Evolutionary conservation across 2,329 filamentous ascomycete genomes (phyloP), one percentile per base, ranked within the genome.

Genomic region (Colletotrichum chlorophyti): DNA sequence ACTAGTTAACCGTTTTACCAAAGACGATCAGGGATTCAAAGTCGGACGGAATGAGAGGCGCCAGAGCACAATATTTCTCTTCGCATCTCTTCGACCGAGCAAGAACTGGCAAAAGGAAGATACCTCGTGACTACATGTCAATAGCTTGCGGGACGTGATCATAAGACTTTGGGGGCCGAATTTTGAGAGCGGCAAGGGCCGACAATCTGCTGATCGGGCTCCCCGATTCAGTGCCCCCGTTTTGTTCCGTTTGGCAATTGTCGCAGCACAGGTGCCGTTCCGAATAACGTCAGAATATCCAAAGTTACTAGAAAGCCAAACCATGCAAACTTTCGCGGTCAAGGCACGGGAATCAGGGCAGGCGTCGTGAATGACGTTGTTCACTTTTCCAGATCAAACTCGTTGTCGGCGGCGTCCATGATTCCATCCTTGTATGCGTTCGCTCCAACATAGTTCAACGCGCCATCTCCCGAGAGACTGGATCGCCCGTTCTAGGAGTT

Each of bases 331-430:
- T n/a, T n/a, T n/a, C n/a, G n/a, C n/a, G n/a, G n/a, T n/a, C n/a
- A n/a, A n/a, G n/a, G n/a, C n/a, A n/a, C n/a, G n/a, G n/a, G n/a
- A n/a, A n/a, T n/a, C n/a, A n/a, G n/a, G n/a, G 11, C 10, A 12
- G 9, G 3, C 1, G 0, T 11, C 6, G 4, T 5, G n/a, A n/a
- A 35, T 58, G 38, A 37, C 26, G 26, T 34, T 35, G 21, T 32
- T 6, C 23, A n/a, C 11, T 41, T 17, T 6, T 8, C 38, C 14
- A 19, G n/a, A 15, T 27, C 23, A 14, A n/a, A 45, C 15, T 17
- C 29, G 11, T 21, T 9, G 14, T 43, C 55, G 55, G 50, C 50
- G 24, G 34, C 15, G 11, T 37, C 50, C 50, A 59, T 49, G 50
- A 40, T 38, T 29, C 50, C 42, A 59, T 49, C 23, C 12, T 12